Conservation (phyloP, 805 yeast species). For the Naumovozyma baii region DNA sequence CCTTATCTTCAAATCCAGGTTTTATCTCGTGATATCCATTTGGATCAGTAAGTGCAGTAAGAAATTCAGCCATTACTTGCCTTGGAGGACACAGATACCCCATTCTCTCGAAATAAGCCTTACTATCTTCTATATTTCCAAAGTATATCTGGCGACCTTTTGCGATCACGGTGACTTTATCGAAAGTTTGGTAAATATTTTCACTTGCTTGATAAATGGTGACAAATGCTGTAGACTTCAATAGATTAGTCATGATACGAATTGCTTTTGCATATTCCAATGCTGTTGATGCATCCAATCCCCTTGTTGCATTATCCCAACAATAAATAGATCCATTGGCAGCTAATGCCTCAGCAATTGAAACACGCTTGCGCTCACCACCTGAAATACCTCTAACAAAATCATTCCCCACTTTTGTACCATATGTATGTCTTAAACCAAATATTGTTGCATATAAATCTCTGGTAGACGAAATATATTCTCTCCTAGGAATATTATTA, state of each 20-base stretch:
- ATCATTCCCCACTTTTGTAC: conserved; percentile 61
- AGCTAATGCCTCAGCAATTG: conserved; percentile 57
- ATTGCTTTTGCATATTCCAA: conserved; percentile 54
- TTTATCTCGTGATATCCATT: conserved; percentile 32
- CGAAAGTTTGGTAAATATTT: conserved; percentile 45
- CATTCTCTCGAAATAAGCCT: conserved; percentile 43
- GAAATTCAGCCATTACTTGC: conserved; percentile 52
- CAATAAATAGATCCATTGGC: conserved; percentile 48
- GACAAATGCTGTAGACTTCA: conserved; percentile 44
- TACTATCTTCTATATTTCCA: conserved; percentile 43
- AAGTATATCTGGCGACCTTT: conserved; percentile 46
- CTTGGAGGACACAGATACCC: conserved; percentile 50
- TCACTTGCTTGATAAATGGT: conserved; percentile 54
- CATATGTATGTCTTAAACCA: conserved; percentile 44
- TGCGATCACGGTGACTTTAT: conserved; percentile 44
- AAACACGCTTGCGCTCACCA: conserved; percentile 67
- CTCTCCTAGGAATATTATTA: conserved; percentile 39
- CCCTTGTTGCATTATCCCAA: conserved; percentile 73
- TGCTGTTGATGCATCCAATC: conserved; percentile 65
- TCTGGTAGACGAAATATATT: conserved; percentile 40
- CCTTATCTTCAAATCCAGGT: conserved; percentile 39
- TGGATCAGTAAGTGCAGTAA: conserved; percentile 54
- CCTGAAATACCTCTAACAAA: conserved; percentile 65
- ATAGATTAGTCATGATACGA: conserved; percentile 42
- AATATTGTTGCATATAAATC: conserved; percentile 45